These are phyloP conservation scores for Calonectria ilicicola DNA, from an alignment of 2,329 filamentous ascomycete genomes.

Conservation along the genomic window DNA sequence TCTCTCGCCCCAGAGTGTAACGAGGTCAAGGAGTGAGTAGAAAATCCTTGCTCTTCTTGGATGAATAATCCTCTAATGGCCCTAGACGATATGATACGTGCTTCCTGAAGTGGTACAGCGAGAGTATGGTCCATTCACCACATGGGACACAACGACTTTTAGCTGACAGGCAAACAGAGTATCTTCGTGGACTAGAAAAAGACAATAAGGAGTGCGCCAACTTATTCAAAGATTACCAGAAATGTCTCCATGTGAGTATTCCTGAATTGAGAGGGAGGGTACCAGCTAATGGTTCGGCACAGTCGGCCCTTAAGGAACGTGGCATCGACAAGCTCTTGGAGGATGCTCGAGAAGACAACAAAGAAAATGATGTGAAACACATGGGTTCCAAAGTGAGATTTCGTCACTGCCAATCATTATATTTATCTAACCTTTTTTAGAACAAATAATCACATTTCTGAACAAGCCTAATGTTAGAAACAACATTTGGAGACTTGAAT, in stretches of 20 bases:
- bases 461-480: not conserved
- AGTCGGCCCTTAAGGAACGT: constrained; percentile 81
- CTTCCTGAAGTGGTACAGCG: constrained; percentile 99
- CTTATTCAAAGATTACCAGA: constrained; percentile 89
- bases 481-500: not conserved
- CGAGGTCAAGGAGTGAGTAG: constrained; percentile 88
- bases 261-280: not conserved
- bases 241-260: constrained; percentile 79
- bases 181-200: constrained; percentile 85
- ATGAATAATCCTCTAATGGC: not conserved
- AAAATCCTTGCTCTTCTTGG: accelerated
- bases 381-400: constrained; percentile 55
- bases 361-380: constrained; percentile 79
- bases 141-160: constrained; percentile 19
- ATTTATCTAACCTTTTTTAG: constrained; percentile 5
- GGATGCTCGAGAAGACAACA: constrained; percentile 89
- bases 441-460: constrained; percentile 8
- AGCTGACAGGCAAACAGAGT: constrained; percentile 70
- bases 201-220: constrained; percentile 86
- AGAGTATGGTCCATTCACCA: constrained; percentile 73
- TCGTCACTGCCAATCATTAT: too few relatives aligned
- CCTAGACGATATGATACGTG: constrained; percentile 92
- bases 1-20: constrained; percentile 96
- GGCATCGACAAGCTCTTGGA: constrained; percentile 95
- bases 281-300: constrained; percentile 1